Percentiles rank a stretch among this genome's conserved stretches.
Conservation (phyloP, 768 basidiomycete genomes). For the Pisolithus tinctorius region DNA sequence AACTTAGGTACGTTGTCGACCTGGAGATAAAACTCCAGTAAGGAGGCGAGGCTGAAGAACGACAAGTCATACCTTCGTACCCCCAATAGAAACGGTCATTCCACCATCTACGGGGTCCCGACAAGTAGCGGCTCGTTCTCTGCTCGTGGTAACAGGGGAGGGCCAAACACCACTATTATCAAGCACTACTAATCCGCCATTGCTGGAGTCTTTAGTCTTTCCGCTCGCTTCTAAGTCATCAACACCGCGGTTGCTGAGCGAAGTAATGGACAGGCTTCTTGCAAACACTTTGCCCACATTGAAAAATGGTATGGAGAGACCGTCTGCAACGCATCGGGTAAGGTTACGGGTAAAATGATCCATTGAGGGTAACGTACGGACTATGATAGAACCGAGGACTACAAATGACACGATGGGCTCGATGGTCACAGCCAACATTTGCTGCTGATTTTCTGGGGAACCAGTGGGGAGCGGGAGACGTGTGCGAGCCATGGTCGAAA, state of each 20-base stretch:
- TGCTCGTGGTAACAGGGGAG: too few relatives aligned
- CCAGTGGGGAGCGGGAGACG: conserved; percentile 49
- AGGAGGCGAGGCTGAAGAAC: too few relatives aligned
- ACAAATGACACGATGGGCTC: conserved; percentile 86
- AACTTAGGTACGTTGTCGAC: too few relatives aligned
- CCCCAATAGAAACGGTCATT: too few relatives aligned
- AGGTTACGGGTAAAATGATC: not conserved
- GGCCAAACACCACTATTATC: too few relatives aligned
- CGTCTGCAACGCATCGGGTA: conserved; percentile 36
- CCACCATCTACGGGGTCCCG: too few relatives aligned
- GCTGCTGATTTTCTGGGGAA: conserved; percentile 63
- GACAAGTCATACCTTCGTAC: too few relatives aligned
- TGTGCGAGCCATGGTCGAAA: conserved; percentile 65
- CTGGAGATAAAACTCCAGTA: too few relatives aligned
- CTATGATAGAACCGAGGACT: conserved; percentile 79
- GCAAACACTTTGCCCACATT: conserved; percentile 44
- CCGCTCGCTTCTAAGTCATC: not conserved
- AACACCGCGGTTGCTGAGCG: conserved; percentile 47
- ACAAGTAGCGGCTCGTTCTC: too few relatives aligned
- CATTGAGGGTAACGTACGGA: conserved; percentile 45
- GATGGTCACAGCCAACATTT: conserved; percentile 64
- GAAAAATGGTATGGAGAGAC: conserved; percentile 66
- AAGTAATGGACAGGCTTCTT: conserved; percentile 38
- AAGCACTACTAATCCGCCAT: too few relatives aligned
- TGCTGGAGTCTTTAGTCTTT: not conserved